Evolutionary conservation across 192 early-diverging fungal species (phyloP).

Genomic region (Coemansia sp.): DNA sequence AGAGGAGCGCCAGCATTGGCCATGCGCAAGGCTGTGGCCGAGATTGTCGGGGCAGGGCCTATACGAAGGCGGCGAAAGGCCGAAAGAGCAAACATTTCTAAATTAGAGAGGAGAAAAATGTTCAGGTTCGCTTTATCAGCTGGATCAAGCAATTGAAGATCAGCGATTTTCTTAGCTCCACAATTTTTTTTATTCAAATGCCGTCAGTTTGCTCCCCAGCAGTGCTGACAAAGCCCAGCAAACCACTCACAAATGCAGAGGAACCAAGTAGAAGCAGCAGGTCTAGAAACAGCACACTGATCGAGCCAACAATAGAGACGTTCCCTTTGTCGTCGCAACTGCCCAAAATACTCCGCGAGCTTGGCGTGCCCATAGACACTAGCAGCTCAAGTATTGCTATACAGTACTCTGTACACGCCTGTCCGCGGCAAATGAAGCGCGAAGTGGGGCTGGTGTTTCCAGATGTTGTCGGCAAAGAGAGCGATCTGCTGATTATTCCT

Average conservation of each 20-base stretch:
- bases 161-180: background rate
- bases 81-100: constrained; percentile 34
- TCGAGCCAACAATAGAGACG: constrained; percentile 22
- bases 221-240: too few relatives aligned
- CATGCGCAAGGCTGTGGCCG: constrained; percentile 5
- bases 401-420: constrained; percentile 47
- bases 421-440: constrained; percentile 56
- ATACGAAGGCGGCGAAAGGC: constrained; percentile 44
- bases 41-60: constrained; percentile 8
- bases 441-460: constrained; percentile 78
- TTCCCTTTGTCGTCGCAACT: constrained; percentile 21
- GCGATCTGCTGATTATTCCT: constrained; percentile 70
- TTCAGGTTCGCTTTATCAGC: background rate
- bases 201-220: constrained; percentile 2
- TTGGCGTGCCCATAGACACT: constrained; percentile 22
- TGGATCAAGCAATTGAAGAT: constrained; percentile 3
- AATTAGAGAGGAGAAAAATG: constrained; percentile 5
- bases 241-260: background rate
- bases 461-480: constrained; percentile 42
- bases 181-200: constrained; percentile 14
- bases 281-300: constrained; percentile 5
- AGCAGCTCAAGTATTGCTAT: constrained; percentile 5
- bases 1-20: background rate
- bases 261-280: background rate
- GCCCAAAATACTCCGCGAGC: constrained; percentile 18